Percentiles rank a stretch among this genome's conserved stretches.
These are phyloP conservation scores for Neonectria sp. DNA, from an alignment of 2,329 filamentous ascomycete genomes.

Conservation along the genomic window DNA sequence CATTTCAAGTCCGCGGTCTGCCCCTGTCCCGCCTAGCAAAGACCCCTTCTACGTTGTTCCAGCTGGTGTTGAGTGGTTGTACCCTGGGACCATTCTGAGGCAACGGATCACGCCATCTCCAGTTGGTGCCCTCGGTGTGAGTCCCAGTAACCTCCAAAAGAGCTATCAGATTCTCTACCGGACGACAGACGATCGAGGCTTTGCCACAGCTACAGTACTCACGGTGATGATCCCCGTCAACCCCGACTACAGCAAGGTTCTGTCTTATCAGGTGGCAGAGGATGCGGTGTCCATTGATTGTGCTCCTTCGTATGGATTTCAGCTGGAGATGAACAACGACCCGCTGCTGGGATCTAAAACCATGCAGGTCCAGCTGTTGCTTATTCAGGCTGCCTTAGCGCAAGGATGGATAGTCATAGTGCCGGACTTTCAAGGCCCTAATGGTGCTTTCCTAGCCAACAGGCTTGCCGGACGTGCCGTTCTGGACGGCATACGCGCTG, in stretches of 20 bases:
- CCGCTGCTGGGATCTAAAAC: conserved; percentile 55
- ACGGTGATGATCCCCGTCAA: conserved; percentile 57
- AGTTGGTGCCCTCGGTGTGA: conserved; percentile 39
- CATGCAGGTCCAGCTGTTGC: conserved; percentile 41
- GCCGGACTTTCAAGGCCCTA: conserved; percentile 63
- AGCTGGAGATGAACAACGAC: conserved; percentile 36
- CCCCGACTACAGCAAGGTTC: conserved; percentile 46
- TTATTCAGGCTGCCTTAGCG: conserved; percentile 50
- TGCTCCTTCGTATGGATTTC: conserved; percentile 47
- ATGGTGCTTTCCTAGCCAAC: conserved; percentile 60
- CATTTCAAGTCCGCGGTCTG: conserved; percentile 1
- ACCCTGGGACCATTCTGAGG: conserved; percentile 42
- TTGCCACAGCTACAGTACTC: conserved; percentile 55
- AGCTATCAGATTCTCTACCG: conserved; percentile 57
- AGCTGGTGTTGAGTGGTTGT: conserved; percentile 23
- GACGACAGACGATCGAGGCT: conserved; percentile 54
- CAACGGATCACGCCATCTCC: conserved; percentile 38
- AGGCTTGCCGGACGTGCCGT: conserved; percentile 58
- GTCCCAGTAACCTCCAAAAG: conserved; percentile 35
- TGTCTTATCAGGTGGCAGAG: conserved; percentile 61
- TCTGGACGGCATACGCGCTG: conserved; percentile 61
- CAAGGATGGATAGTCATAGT: conserved; percentile 63
- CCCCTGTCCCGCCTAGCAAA: conserved; percentile 30
- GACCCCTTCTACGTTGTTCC: conserved; percentile 47
- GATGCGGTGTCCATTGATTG: conserved; percentile 57